Evolutionary conservation across 202 grass and related monocot species (phyloP).

Genomic region (Hordeum pubiflorum): DNA sequence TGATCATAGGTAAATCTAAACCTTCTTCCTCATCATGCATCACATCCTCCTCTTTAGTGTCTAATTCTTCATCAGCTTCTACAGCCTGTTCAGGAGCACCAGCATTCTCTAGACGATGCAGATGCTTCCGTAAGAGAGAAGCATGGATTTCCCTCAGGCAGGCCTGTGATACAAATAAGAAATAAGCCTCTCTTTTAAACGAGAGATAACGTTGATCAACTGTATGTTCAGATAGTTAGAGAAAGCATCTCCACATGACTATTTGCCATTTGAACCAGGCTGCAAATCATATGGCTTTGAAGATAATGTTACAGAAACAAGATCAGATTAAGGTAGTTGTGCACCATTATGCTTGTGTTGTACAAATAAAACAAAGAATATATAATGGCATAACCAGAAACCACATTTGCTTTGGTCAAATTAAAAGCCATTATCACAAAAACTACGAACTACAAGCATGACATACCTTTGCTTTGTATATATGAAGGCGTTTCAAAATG

Average conservation of each 20-base stretch:
- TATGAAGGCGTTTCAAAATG: constrained; percentile 86
- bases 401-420: constrained; percentile 9
- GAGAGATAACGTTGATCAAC: not conserved
- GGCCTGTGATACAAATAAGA: constrained; percentile 45
- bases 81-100: constrained; percentile 30
- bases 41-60: constrained; percentile 37
- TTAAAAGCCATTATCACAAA: not conserved
- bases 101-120: constrained; percentile 67
- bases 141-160: constrained; percentile 88
- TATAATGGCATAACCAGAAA: not conserved
- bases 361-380: not conserved
- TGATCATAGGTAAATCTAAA: constrained; percentile 34
- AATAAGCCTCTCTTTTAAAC: not conserved
- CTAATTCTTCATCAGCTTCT: constrained; percentile 41
- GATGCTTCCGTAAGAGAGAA: constrained; percentile 82
- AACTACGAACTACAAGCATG: constrained; percentile 14
- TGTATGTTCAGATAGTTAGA: constrained; percentile 16
- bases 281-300: constrained; percentile 7
- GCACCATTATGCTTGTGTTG: not conserved
- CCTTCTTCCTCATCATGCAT: constrained; percentile 55
- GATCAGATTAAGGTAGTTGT: not conserved
- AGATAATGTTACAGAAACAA: not conserved
- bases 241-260: constrained; percentile 3
- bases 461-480: constrained; percentile 96
- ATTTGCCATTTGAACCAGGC: not conserved